Evolutionary conservation across 148 eudicot genomes (phyloP).

Genomic region (Vaccinium myrtillus): DNA sequence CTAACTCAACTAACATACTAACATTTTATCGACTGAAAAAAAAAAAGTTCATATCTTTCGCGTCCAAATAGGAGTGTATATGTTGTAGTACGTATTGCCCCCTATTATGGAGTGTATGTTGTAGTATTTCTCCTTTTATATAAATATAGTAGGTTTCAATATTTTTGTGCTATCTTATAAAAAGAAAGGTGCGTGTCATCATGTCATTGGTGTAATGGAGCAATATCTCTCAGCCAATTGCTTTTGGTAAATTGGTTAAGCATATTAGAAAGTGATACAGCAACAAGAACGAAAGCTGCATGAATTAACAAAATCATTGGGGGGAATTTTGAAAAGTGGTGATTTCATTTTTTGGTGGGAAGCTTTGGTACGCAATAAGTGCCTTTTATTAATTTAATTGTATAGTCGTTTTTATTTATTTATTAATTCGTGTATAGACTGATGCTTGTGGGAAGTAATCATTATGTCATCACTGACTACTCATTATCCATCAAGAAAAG

Average conservation of each 20-base stretch:
- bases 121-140: too few species aligned
- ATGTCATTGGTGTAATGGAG: not conserved
- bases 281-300: not conserved
- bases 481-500: not conserved
- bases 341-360: constrained; percentile 5
- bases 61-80: not conserved
- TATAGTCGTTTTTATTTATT: not conserved
- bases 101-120: too few species aligned
- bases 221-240: constrained; percentile 5
- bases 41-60: not conserved
- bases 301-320: constrained; percentile 9
- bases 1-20: too few species aligned
- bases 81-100: too few species aligned
- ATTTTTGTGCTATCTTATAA: not conserved
- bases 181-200: not conserved
- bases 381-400: not conserved
- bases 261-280: not conserved
- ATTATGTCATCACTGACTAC: constrained; percentile 16
- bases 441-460: not conserved
- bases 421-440: not conserved
- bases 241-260: constrained; percentile 11
- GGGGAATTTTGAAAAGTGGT: not conserved
- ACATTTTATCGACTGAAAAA: too few species aligned
- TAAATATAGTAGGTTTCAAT: not conserved
- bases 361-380: not conserved